phyloP scores from a whole-genome alignment of 2,329 filamentous ascomycete genomes.

The Sphaerulina vaccinii region DNA sequence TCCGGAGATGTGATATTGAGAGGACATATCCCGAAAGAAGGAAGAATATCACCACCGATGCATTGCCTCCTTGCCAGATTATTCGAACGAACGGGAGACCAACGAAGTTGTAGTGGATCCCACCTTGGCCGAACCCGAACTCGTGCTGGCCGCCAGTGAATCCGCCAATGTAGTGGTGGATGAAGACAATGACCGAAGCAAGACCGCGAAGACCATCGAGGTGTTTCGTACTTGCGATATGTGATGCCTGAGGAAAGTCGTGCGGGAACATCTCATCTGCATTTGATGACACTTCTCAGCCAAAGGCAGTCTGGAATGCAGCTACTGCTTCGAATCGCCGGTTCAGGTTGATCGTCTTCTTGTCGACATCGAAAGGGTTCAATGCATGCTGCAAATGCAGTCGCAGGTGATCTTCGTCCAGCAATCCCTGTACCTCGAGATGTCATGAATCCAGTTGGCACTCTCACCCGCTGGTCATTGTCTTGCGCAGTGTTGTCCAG shows the following conservation, averaged over 20 bases:
- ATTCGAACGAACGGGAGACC: conserved; percentile 55
- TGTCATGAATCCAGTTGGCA: no score
- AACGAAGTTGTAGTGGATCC: conserved; percentile 46
- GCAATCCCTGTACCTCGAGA: no score
- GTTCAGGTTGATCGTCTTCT: no score
- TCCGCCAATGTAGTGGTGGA: conserved; percentile 53
- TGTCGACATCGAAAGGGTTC: no score
- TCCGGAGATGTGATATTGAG: conserved; percentile 21
- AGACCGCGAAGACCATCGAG: conserved; percentile 65
- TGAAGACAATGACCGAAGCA: conserved; percentile 63
- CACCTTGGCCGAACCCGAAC: conserved; percentile 30
- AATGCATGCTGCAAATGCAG: no score
- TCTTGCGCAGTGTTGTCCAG: no score
- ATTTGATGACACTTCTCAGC: no score
- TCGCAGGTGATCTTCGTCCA: no score
- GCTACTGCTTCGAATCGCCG: no score
- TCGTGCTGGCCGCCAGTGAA: conserved; percentile 36
- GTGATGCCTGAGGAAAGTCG: not conserved
- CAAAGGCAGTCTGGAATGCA: no score
- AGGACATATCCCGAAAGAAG: conserved; percentile 53
- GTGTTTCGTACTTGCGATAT: conserved; percentile 29
- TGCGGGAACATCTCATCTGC: no score
- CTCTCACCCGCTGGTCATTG: no score
- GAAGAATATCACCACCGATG: conserved; percentile 52
- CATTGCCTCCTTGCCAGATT: conserved; percentile 56